phyloP scores from a whole-genome alignment of 1,284 basidiomycete species.

The Ceratobasidium sp. region DNA sequence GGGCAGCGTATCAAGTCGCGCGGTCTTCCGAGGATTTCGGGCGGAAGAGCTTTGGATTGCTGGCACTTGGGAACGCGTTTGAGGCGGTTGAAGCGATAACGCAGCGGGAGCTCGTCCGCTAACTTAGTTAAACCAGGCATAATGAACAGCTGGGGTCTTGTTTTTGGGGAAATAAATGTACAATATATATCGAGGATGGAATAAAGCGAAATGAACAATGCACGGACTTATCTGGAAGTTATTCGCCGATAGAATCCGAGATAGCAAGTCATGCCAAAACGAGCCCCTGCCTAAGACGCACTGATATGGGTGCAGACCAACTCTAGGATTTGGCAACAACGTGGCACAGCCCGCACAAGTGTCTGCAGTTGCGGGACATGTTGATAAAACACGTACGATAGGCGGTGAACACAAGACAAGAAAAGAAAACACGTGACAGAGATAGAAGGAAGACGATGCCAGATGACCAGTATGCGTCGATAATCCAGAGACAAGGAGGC shows the following conservation, averaged over 20 bases:
- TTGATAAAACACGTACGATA: conserved; percentile 44
- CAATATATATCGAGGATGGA: not conserved
- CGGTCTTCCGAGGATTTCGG: conserved; percentile 67
- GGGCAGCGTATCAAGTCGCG: conserved; percentile 74
- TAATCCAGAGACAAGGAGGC: conserved; percentile 37
- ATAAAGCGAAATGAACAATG: conserved; percentile 1
- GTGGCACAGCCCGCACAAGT: conserved; percentile 6
- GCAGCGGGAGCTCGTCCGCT: conserved; percentile 26
- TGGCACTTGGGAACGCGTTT: conserved; percentile 62
- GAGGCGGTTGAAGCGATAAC: conserved; percentile 42
- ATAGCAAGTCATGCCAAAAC: not conserved
- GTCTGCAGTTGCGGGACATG: conserved; percentile 28
- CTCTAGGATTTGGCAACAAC: conserved; percentile 18
- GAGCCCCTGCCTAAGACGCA: not conserved
- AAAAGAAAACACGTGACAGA: conserved; percentile 40
- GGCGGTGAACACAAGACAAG: conserved; percentile 44
- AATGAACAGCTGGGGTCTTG: not conserved
- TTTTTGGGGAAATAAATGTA: conserved; percentile 2
- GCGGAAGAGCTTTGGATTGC: conserved; percentile 74
- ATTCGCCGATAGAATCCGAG: conserved; percentile 4
- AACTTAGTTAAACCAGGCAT: not conserved
- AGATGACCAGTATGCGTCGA: conserved; percentile 34
- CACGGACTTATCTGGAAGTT: not conserved
- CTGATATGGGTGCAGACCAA: conserved; percentile 1
- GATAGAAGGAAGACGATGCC: conserved; percentile 40